Base-by-base conservation (phyloP, 495 filamentous ascomycete species). In the Penicillium malachiteum region DNA sequence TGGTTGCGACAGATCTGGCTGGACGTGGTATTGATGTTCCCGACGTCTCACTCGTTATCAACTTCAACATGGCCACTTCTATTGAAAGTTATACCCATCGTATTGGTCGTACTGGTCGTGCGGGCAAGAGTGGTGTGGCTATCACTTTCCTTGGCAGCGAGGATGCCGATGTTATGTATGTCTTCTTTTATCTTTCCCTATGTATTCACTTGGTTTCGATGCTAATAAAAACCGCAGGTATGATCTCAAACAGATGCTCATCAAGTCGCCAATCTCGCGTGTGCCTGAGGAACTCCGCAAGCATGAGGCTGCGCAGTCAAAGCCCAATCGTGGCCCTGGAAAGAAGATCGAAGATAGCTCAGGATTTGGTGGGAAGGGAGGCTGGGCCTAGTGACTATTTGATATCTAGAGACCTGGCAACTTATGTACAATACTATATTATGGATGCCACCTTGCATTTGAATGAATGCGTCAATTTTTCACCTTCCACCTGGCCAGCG, bases 71-170 rank as follows among this genome's bases (percentile, higher is more conserved):
- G 95, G 89, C 95, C 8, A 85, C 75, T 17, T 89, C 80, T 57
- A 99, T 99, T 62, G 94, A 99, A 72, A 87, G 85, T 62, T 99
- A 99, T 68, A 97, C 93, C 11, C 94, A 99, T 81, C 87, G 94
- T 81, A 92, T 99, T 63, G 94, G 94, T 71, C 87, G 94, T 77
- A 99, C 94, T 9, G 94, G 94, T 81, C 85, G 94, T 87, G 94
- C 95, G 30, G 95, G 95, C 33, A 97, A 97, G 82, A 95, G 86
- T 62, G 94, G 94, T 88, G 87, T 96, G 54, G 89, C 94, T 18
- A 94, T 99, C 51, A 97, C 94, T 0, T 98, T 98, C 80, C 71
- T 97, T 72, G 92, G 94, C 43, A 90, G 85, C 63, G 94, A 98
- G 73, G 94, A 98, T 79, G 60, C 81, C 1, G 93, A 97, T 70